phyloP scores from a whole-genome alignment of 495 filamentous ascomycete genomes.

The Xylaria sp. region DNA sequence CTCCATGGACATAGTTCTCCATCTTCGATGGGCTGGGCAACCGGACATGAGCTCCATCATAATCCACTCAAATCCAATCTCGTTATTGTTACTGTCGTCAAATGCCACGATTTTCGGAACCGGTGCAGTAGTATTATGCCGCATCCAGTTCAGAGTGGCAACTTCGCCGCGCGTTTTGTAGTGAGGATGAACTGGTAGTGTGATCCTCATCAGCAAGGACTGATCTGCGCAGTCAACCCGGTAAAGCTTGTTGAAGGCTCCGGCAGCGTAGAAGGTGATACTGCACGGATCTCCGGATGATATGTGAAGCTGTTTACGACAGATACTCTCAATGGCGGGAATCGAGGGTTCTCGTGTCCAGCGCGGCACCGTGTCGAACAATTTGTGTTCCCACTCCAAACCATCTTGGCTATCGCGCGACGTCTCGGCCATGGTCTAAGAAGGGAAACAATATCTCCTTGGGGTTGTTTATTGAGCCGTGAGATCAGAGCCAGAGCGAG shows the following conservation, averaged over 20 bases:
- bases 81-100: conserved; percentile 52
- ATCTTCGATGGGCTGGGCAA: conserved; percentile 45
- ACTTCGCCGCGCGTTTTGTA: conserved; percentile 63
- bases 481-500: no score
- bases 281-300: background rate
- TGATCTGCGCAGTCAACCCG: conserved; percentile 35
- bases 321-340: conserved; percentile 36
- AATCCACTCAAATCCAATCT: conserved; percentile 66
- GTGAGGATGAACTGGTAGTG: conserved; percentile 59
- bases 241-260: conserved; percentile 50
- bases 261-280: conserved; percentile 30
- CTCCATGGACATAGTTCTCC: conserved; percentile 41
- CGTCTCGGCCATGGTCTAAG: background rate
- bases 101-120: conserved; percentile 58
- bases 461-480: background rate
- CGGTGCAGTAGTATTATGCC: conserved; percentile 54
- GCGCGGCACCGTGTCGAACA: conserved; percentile 33
- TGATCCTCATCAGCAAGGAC: conserved; percentile 55
- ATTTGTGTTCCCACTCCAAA: conserved; percentile 20
- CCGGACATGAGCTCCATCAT: conserved; percentile 60
- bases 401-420: conserved; percentile 9
- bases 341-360: conserved; percentile 44
- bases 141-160: conserved; percentile 58
- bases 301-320: conserved; percentile 32
- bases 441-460: background rate